phyloP scores from a whole-genome alignment of 2,329 filamentous ascomycete genomes.

The Didymella arachidicola region DNA sequence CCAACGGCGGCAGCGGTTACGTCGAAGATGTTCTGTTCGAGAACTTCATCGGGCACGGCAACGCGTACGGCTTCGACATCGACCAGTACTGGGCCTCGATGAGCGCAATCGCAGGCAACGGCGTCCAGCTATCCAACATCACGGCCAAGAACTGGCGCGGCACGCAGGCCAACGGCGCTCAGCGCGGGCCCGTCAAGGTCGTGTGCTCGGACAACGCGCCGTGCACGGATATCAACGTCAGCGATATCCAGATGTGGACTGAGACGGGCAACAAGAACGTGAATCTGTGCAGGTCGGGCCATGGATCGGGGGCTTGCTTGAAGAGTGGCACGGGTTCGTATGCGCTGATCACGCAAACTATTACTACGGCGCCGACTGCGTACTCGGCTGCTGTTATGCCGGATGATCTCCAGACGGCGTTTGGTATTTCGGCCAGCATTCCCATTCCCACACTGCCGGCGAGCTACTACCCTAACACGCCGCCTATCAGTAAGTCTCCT shows the following conservation, averaged over 20 bases:
- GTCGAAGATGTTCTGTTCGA: conserved; percentile 61
- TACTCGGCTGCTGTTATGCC: conserved; percentile 52
- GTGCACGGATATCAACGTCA: conserved; percentile 61
- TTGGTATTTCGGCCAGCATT: conserved; percentile 47
- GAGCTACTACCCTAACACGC: conserved; percentile 51
- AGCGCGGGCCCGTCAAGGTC: conserved; percentile 63
- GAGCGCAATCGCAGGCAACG: conserved; percentile 54
- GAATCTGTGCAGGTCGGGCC: conserved; percentile 60
- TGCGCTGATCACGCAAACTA: conserved; percentile 45
- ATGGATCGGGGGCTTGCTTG: conserved; percentile 59
- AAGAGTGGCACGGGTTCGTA: conserved; percentile 45
- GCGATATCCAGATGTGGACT: conserved; percentile 63
- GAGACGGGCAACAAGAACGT: conserved; percentile 53
- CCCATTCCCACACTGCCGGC: conserved; percentile 54
- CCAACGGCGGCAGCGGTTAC: conserved; percentile 63
- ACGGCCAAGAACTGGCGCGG: conserved; percentile 65
- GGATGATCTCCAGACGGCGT: conserved; percentile 38
- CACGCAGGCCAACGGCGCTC: conserved; percentile 58
- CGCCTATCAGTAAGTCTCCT: conserved; percentile 44
- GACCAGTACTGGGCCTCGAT: conserved; percentile 62
- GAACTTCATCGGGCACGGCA: conserved; percentile 68
- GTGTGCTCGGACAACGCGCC: conserved; percentile 60
- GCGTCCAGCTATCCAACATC: conserved; percentile 62
- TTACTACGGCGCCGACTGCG: conserved; percentile 48
- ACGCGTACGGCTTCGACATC: conserved; percentile 66